Evolutionary conservation across 441 rosid genomes (phyloP).

Genomic region (Croton setiger): DNA sequence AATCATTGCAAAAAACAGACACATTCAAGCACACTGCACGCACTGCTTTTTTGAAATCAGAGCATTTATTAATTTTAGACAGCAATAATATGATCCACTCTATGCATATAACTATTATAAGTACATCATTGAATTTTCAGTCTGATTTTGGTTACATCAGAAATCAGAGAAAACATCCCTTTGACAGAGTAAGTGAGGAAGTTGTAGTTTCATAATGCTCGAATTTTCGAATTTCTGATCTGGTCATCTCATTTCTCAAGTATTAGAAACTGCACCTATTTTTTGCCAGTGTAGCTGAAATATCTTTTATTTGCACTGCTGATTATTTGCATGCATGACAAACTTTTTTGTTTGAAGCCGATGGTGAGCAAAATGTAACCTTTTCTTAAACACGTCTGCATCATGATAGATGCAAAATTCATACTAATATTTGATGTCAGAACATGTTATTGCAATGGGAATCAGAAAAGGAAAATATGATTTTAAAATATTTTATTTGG

Average conservation of each 20-base stretch:
- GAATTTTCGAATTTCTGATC: not conserved
- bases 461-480: not conserved
- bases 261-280: not conserved
- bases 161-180: not conserved
- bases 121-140: no score
- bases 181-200: not conserved
- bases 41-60: not conserved
- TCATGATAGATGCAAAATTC: not conserved
- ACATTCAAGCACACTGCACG: constrained; percentile 3
- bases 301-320: not conserved
- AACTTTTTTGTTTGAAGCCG: not conserved
- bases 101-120: no score
- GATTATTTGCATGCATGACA: not conserved
- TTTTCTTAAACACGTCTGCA: not conserved
- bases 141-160: not conserved
- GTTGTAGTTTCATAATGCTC: no score
- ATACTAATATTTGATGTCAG: not conserved
- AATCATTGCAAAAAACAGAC: constrained; percentile 7
- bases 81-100: no score
- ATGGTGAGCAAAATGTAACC: not conserved
- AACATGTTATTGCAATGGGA: not conserved
- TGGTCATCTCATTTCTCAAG: not conserved
- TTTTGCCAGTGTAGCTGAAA: not conserved
- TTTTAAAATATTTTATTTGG: constrained; percentile 11
- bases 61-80: not conserved